phyloP scores from a whole-genome alignment of 495 filamentous ascomycete genomes.

The Lentithecium fluviatile region DNA sequence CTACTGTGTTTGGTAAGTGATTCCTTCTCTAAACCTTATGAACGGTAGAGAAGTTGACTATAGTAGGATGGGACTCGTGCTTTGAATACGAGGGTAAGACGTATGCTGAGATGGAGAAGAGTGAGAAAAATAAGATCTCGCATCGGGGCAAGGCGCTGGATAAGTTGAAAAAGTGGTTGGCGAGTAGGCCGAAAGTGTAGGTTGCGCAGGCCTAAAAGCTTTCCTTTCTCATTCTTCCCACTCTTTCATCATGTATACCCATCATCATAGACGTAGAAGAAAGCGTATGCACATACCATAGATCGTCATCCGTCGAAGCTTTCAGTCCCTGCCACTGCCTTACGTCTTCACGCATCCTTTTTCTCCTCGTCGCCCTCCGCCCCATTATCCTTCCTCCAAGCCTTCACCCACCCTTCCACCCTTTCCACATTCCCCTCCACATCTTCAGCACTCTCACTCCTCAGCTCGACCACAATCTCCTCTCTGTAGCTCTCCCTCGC shows the following conservation, averaged over 20 bases:
- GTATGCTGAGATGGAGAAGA: conserved; percentile 96
- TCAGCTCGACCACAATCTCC: conserved; percentile 86
- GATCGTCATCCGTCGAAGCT: too few species aligned
- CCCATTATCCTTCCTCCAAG: conserved; percentile 71
- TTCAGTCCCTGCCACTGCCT: too few species aligned
- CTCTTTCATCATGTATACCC: conserved; percentile 10
- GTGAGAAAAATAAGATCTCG: conserved; percentile 87
- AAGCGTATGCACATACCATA: too few species aligned
- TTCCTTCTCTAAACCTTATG: too few species aligned
- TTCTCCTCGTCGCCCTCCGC: conserved; percentile 6
- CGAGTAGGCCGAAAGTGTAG: conserved; percentile 33
- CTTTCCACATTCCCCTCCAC: conserved; percentile 84
- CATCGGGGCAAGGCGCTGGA: conserved; percentile 82
- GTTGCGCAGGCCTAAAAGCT: conserved; percentile 3
- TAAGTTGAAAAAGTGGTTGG: conserved; percentile 83
- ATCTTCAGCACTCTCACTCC: conserved; percentile 75
- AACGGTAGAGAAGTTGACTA: conserved; percentile 17
- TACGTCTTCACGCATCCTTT: not conserved
- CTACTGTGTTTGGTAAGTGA: conserved; percentile 75
- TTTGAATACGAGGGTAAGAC: conserved; percentile 95
- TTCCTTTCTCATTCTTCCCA: conserved; percentile 17
- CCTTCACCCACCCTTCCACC: conserved; percentile 75
- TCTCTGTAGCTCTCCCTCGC: conserved; percentile 82
- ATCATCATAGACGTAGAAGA: not conserved
- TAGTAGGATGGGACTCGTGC: conserved; percentile 82